A percentile compares a stretch with the other conserved stretches of the same genome.
These are phyloP conservation scores for Tulasnella sp. DNA, from an alignment of 768 basidiomycete species.

Conservation along the genomic window DNA sequence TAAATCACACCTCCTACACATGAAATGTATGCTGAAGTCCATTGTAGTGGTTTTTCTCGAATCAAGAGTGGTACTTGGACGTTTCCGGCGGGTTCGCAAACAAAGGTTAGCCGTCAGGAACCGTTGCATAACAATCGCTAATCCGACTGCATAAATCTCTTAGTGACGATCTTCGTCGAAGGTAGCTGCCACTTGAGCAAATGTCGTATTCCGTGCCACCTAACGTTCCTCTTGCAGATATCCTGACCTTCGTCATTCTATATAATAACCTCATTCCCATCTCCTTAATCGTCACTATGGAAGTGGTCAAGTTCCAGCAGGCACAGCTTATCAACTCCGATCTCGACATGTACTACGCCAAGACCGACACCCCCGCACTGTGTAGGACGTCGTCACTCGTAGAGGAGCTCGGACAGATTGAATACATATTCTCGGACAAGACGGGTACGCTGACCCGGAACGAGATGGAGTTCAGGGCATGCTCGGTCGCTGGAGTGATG, in stretches of 20 bases:
- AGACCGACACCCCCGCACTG: slow-evolving; percentile 90
- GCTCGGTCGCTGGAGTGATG: slow-evolving; percentile 74
- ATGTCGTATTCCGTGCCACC: slow-evolving; percentile 6
- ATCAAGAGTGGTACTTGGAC: slow-evolving; percentile 82
- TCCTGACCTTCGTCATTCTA: slow-evolving; percentile 94
- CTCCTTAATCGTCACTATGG: slow-evolving; percentile 91
- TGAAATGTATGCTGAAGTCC: neutral
- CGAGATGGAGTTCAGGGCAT: slow-evolving; percentile 95
- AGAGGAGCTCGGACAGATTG: slow-evolving; percentile 96
- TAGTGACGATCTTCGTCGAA: slow-evolving; percentile 74
- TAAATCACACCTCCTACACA: slow-evolving; percentile 13
- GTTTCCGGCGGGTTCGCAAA: slow-evolving; percentile 34
- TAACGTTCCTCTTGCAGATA: slow-evolving; percentile 43
- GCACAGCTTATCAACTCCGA: slow-evolving; percentile 95
- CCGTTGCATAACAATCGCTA: neutral
- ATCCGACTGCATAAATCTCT: slow-evolving; percentile 9
- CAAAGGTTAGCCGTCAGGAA: slow-evolving; percentile 29
- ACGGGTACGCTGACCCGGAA: slow-evolving; percentile 93
- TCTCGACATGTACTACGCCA: slow-evolving; percentile 95
- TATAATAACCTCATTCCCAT: slow-evolving; percentile 86
- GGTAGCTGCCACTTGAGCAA: slow-evolving; percentile 33
- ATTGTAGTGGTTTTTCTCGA: slow-evolving; percentile 70
- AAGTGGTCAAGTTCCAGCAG: slow-evolving; percentile 98
- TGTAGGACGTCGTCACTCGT: slow-evolving; percentile 98
- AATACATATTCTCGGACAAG: slow-evolving; percentile 92